These are phyloP conservation scores for Xerocomellus chrysenteron DNA, from an alignment of 768 basidiomycete species.

Conservation along the genomic window DNA sequence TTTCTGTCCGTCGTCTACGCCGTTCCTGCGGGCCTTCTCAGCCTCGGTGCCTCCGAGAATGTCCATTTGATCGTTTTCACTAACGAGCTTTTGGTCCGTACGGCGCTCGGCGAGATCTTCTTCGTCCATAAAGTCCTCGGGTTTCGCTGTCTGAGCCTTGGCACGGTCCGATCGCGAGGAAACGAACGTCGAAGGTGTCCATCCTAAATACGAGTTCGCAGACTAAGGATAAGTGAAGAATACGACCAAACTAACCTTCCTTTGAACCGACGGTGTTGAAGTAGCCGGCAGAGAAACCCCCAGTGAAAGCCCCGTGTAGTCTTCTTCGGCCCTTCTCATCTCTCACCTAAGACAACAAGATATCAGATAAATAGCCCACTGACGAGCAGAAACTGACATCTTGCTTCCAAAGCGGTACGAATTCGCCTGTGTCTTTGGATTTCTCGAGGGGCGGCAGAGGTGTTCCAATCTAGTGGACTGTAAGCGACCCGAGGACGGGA, in stretches of 20 bases:
- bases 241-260: slow-evolving; percentile 61
- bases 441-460: slow-evolving; percentile 94
- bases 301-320: slow-evolving; percentile 98
- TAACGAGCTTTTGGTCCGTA: slow-evolving; percentile 71
- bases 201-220: slow-evolving; percentile 56
- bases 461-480: slow-evolving; percentile 75
- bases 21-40: slow-evolving; percentile 36
- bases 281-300: slow-evolving; percentile 97
- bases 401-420: slow-evolving; percentile 97
- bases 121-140: slow-evolving; percentile 99
- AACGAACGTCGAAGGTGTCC: slow-evolving; percentile 90
- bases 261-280: slow-evolving; percentile 95
- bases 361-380: slow-evolving; percentile 21
- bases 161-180: slow-evolving; percentile 81
- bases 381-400: slow-evolving; percentile 55
- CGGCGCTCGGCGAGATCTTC: slow-evolving; percentile 87
- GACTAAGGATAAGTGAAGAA: not conserved
- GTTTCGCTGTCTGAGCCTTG: slow-evolving; percentile 53
- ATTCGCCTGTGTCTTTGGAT: slow-evolving; percentile 88
- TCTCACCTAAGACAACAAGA: slow-evolving; percentile 54
- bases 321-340: slow-evolving; percentile 92
- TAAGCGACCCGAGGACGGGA: not conserved
- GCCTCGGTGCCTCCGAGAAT: slow-evolving; percentile 55
- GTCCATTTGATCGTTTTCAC: slow-evolving; percentile 79
- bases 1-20: slow-evolving; percentile 43